phyloP scores from a whole-genome alignment of 257 asterid species.

The Penstemon eatonii region DNA sequence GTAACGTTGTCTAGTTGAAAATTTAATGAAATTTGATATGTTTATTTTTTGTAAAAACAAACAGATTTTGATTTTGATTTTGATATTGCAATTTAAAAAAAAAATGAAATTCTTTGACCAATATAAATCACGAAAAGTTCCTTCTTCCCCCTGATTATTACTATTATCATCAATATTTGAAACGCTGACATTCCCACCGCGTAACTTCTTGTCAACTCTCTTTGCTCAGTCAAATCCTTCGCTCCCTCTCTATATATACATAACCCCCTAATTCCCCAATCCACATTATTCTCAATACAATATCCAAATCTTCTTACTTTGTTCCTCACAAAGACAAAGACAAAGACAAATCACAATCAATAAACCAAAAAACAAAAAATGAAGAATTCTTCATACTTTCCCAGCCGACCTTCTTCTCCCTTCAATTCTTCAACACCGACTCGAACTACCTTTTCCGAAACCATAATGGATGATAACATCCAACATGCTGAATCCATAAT shows the following conservation, averaged over 20 bases:
- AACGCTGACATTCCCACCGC: background rate
- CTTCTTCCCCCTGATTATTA: background rate
- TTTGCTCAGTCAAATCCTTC: slow-evolving; percentile 9
- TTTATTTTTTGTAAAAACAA: too few relatives aligned
- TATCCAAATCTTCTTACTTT: background rate
- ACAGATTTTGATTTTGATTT: too few relatives aligned
- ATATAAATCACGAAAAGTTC: too few relatives aligned
- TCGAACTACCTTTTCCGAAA: slow-evolving; percentile 41
- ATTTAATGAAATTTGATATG: too few relatives aligned
- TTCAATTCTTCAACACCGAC: slow-evolving; percentile 17
- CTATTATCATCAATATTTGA: background rate
- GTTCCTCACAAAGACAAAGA: too few relatives aligned
- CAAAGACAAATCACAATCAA: background rate
- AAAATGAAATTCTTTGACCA: too few relatives aligned
- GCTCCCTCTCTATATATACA: background rate
- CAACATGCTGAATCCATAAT: slow-evolving; percentile 48
- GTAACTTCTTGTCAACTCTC: background rate
- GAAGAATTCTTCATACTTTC: slow-evolving; percentile 33
- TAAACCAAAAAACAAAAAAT: slow-evolving; percentile 2
- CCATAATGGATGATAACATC: slow-evolving; percentile 61
- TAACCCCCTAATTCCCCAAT: background rate
- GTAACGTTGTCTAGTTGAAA: too few relatives aligned
- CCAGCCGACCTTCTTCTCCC: slow-evolving; percentile 45
- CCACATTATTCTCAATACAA: background rate
- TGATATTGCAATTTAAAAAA: too few relatives aligned